Base-by-base conservation (phyloP, 768 basidiomycete species). In the Pleurotus giganteus region DNA sequence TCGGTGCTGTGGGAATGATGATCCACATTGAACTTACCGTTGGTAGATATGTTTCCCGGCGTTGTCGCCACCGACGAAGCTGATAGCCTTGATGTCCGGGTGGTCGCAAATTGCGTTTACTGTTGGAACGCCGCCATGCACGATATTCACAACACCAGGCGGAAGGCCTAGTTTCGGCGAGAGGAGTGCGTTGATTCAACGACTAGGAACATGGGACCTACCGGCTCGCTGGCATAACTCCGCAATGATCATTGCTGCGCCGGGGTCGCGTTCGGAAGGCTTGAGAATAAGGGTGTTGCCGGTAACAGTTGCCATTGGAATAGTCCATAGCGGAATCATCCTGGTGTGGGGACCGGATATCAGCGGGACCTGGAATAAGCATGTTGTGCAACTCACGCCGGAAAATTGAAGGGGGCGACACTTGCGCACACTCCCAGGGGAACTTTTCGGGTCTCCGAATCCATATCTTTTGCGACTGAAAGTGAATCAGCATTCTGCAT, bases 271-370 rank as follows among this genome's bases (percentile, higher is more conserved):
- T 68, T 99, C 96, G 1, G 91, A 94, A 17, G 96, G 96, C 65
- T 99, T 99, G 57, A 99, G 76, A 57, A 99, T 80, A 37, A 99
- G 79, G 0, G 96, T 94, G 64, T 99, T 99, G 28, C 96, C 96
- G 0, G 92, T 94, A 8, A 86, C 86, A 21, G 84, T 76, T 15
- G 94, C 90, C 82, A 94, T 85, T 41, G 89, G 89, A 60, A 98
- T 94, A 0, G 93, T 88, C 96, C 96, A 98, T 5, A 98, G 77
- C 0, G 95, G 96, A 63, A 98, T 98, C 94, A 96, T 96, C 4
- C 89, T 91, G n/a, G n/a, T n/a, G 58, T 8, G 45, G 36, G 15
- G 23, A 43, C 19, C 60, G 26, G 39, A 17, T n/a, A 1, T 15
- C 39, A 2, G 53, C 21, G 43, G 45, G 24, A 34, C 46, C 21